phyloP scores from a whole-genome alignment of 2,329 filamentous ascomycete species.

The Colletotrichum chlorophyti region DNA sequence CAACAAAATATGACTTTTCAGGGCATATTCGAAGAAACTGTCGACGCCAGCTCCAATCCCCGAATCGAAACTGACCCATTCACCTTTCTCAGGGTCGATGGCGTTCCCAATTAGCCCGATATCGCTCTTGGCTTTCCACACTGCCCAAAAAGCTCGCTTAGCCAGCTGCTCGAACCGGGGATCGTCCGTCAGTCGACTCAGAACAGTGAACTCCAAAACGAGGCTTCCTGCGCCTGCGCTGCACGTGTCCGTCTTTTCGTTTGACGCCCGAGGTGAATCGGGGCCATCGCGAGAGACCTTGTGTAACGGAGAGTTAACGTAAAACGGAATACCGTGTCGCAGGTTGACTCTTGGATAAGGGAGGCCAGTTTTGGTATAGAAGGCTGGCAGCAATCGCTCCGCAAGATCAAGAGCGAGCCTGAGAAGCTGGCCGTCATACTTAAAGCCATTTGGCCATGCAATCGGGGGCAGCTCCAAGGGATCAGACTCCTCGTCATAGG shows the following conservation, averaged over 20 bases:
- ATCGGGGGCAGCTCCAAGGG: constrained; percentile 62
- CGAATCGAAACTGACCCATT: constrained; percentile 89
- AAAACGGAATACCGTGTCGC: constrained; percentile 89
- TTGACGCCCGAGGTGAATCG: constrained; percentile 44
- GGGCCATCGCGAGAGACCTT: constrained; percentile 53
- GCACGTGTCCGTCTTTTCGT: constrained; percentile 88
- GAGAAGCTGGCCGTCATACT: constrained; percentile 88
- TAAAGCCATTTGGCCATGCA: constrained; percentile 73
- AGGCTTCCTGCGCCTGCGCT: constrained; percentile 96
- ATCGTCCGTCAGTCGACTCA: constrained; percentile 88
- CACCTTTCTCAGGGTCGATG: constrained; percentile 88
- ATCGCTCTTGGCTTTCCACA: constrained; percentile 87
- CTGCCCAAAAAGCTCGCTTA: constrained; percentile 94
- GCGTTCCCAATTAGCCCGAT: constrained; percentile 90
- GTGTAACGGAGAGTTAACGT: constrained; percentile 83
- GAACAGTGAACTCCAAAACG: constrained; percentile 88
- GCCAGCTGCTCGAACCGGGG: constrained; percentile 86
- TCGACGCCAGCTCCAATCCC: constrained; percentile 96
- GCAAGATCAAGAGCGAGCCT: constrained; percentile 88
- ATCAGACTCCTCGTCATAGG: constrained; percentile 39
- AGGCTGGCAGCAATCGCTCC: constrained; percentile 85
- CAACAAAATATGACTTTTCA: constrained; percentile 91
- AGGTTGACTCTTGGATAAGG: constrained; percentile 96
- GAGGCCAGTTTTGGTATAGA: constrained; percentile 88
- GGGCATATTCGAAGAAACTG: constrained; percentile 97